Conservation (phyloP, 495 filamentous ascomycete species). For the Diplogelasinospora grovesii region DNA sequence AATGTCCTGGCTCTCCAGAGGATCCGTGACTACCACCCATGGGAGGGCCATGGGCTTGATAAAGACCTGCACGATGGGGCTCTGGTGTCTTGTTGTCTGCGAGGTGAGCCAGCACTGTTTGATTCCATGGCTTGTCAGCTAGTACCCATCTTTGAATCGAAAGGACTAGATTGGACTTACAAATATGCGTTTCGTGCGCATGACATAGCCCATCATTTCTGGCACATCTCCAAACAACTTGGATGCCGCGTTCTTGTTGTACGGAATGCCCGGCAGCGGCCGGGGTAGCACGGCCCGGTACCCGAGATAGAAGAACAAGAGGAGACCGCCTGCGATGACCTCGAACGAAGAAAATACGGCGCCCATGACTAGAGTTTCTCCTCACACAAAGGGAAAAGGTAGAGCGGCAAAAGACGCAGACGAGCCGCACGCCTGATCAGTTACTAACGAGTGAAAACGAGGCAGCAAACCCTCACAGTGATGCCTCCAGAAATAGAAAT, state of each 20-base stretch:
- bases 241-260: conserved; percentile 24
- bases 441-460: no score
- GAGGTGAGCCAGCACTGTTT: conserved; percentile 21
- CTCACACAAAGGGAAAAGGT: no score
- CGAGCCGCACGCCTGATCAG: no score
- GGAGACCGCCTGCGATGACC: not conserved
- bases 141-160: not conserved
- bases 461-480: no score
- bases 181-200: conserved; percentile 16
- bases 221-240: conserved; percentile 29
- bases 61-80: conserved; percentile 36
- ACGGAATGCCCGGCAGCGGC: conserved; percentile 34
- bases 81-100: conserved; percentile 19
- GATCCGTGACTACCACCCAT: conserved; percentile 34
- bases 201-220: conserved; percentile 21
- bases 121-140: no score
- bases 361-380: no score
- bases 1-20: conserved; percentile 34
- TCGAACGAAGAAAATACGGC: conserved; percentile 2
- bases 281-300: conserved; percentile 17
- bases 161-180: conserved; percentile 3
- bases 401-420: no score
- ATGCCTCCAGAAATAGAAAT: no score
- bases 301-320: conserved; percentile 6
- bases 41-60: conserved; percentile 28